Percentiles rank a stretch among this genome's conserved stretches.
These are phyloP conservation scores for Vigna mungo DNA, from an alignment of 306 rosid genomes.

Conservation along the genomic window DNA sequence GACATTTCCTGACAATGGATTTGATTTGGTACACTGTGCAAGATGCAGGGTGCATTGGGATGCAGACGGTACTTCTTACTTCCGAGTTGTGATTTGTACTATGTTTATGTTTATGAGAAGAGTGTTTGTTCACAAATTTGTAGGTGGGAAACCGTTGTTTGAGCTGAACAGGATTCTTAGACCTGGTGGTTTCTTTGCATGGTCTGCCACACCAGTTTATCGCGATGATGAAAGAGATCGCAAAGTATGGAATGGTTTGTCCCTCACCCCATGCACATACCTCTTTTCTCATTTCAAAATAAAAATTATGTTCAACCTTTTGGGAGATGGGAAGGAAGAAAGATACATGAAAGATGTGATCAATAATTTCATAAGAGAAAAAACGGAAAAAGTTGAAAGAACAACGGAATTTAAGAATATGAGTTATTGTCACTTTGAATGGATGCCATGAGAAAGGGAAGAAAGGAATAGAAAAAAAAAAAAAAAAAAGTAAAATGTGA, in stretches of 20 bases:
- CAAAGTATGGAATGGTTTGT: conserved; percentile 79
- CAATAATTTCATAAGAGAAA: no score
- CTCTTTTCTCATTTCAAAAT: background rate
- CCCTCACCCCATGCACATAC: conserved; percentile 13
- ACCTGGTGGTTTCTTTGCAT: conserved; percentile 84
- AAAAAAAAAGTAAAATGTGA: no score
- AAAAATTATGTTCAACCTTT: background rate
- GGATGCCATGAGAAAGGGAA: no score
- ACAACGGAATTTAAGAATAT: no score
- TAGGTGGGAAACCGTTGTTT: conserved; percentile 78
- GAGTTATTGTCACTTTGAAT: no score
- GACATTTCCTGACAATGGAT: conserved; percentile 69
- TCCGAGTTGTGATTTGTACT: background rate
- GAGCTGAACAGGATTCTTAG: conserved; percentile 89
- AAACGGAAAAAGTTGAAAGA: no score
- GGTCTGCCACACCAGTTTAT: conserved; percentile 93
- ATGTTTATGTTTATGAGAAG: background rate
- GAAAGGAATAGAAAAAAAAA: no score
- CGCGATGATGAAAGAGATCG: conserved; percentile 69
- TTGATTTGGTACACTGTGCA: conserved; percentile 88
- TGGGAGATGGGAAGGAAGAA: background rate
- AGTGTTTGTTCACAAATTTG: conserved; percentile 34
- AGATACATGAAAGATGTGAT: background rate
- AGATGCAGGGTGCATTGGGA: conserved; percentile 96
- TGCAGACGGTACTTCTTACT: conserved; percentile 69